phyloP scores from a whole-genome alignment of 2,329 filamentous ascomycete species.

The Ascochyta lentis region DNA sequence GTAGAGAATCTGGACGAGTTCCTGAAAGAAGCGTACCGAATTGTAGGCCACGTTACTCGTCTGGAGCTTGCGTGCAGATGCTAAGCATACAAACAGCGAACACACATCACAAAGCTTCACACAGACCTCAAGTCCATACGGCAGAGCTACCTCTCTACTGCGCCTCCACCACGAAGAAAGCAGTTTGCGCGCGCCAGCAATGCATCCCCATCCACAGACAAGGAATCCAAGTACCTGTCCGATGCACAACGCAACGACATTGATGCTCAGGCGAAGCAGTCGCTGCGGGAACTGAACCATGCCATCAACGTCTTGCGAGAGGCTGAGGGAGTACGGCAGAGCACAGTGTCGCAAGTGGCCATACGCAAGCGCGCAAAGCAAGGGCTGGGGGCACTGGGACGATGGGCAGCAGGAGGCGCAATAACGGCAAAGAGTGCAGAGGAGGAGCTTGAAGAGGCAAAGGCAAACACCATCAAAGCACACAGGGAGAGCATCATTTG shows the following conservation, averaged over 20 bases:
- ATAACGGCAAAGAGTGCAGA: conserved; percentile 65
- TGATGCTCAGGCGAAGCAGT: conserved; percentile 83
- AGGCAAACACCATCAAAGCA: conserved; percentile 68
- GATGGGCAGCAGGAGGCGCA: conserved; percentile 66
- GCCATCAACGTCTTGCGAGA: conserved; percentile 81
- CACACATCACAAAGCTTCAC: conserved; percentile 81
- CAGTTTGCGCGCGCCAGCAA: conserved; percentile 53
- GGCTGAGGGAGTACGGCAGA: conserved; percentile 80
- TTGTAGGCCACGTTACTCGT: conserved; percentile 64
- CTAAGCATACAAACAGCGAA: conserved; percentile 65
- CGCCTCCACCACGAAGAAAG: conserved; percentile 63
- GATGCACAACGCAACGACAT: conserved; percentile 85
- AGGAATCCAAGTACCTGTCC: conserved; percentile 66
- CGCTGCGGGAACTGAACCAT: conserved; percentile 83
- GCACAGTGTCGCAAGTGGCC: conserved; percentile 74
- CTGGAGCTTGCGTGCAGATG: conserved; percentile 16
- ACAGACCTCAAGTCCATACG: conserved; percentile 82
- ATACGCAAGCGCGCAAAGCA: conserved; percentile 70
- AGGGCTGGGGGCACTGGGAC: conserved; percentile 72
- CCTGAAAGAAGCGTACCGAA: conserved; percentile 90
- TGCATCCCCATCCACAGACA: conserved; percentile 48
- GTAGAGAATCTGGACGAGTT: conserved; percentile 74
- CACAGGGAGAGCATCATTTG: conserved; percentile 85
- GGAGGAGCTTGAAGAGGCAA: conserved; percentile 75
- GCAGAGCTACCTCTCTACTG: conserved; percentile 87